Base-by-base conservation (phyloP, 2,329 filamentous ascomycete species). In the Penicillium sp. region DNA sequence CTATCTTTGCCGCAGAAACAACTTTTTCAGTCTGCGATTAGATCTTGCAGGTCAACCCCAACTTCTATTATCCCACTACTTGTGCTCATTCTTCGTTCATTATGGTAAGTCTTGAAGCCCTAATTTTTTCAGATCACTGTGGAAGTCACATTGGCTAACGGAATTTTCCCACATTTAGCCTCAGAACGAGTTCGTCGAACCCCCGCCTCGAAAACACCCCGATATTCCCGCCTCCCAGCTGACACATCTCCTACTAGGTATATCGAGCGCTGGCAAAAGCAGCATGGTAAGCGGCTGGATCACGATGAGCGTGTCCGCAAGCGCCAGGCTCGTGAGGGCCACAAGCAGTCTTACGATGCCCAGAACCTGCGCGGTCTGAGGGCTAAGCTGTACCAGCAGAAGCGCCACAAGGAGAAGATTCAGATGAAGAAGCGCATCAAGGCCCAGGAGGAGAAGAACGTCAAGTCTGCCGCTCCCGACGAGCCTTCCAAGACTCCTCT, bases 361-460 rank as follows among this genome's bases (percentile, higher is more conserved):
- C 94, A 98, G 83, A 97, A 95, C 78, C 85, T 97, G 73, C 89
- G 91, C 64, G 95, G 95, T 67, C 87, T 98, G 71, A 85, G 92
- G 65, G 95, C 95, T 70, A 99, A 99, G 84, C 83, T 96, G 73
- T 89, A 95, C 82, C 90, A 94, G 78, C 89, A 98, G 86, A 92
- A 93, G 84, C 87, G 95, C 28, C 91, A 93, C 82, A 90, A 93
- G 78, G 93, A 99, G 84, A 99, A 99, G 89, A 96, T 97, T 76
- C 92, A 96, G 85, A 93, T 97, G 90, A 90, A 90, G 80, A 96
- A 97, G 85, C 83, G 88, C 73, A 96, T 99, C 85, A 92, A 91
- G 81, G 90, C 92, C 48, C 92, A 97, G 82, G 95, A 99, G 81
- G 92, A 97, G 83, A 89, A 92, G 80, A 96, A 97, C 75, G 88